Conservation (phyloP, 306 rosid species). For the Alnus rubra region DNA sequence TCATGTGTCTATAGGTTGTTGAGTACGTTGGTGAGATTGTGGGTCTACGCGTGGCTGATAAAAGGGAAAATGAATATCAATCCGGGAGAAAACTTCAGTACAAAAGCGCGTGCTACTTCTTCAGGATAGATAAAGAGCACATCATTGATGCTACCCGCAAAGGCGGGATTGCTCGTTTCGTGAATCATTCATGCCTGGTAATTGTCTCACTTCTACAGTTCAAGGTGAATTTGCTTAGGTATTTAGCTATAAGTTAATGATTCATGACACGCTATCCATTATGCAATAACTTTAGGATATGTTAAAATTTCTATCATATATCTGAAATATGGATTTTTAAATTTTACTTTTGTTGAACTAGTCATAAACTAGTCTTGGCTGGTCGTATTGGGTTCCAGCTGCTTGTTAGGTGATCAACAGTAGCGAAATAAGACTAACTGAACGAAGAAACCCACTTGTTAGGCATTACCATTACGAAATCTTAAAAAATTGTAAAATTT, state of each 20-base stretch:
- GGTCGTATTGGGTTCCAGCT: background rate
- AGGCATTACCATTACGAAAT: background rate
- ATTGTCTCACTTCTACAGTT: slow-evolving; percentile 3
- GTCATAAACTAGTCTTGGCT: slow-evolving; percentile 7
- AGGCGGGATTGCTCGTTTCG: slow-evolving; percentile 80
- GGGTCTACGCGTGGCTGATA: slow-evolving; percentile 61
- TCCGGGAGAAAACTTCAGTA: slow-evolving; percentile 67
- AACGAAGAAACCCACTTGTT: background rate
- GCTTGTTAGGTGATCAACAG: background rate
- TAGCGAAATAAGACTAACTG: background rate
- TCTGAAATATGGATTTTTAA: background rate
- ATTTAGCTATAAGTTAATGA: background rate
- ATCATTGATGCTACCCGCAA: slow-evolving; percentile 74
- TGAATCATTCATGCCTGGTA: slow-evolving; percentile 82
- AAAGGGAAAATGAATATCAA: slow-evolving; percentile 66
- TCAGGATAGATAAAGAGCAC: slow-evolving; percentile 68
- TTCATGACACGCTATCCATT: background rate
- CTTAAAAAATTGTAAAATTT: background rate
- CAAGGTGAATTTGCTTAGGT: slow-evolving; percentile 1
- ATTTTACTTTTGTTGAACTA: background rate
- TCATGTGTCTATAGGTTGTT: slow-evolving; percentile 54
- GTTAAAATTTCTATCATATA: background rate
- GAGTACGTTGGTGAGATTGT: slow-evolving; percentile 80
- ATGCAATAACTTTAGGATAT: background rate
- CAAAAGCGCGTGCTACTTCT: slow-evolving; percentile 79